Base-by-base conservation (phyloP, 768 basidiomycete species). In the Trametes villosa region DNA sequence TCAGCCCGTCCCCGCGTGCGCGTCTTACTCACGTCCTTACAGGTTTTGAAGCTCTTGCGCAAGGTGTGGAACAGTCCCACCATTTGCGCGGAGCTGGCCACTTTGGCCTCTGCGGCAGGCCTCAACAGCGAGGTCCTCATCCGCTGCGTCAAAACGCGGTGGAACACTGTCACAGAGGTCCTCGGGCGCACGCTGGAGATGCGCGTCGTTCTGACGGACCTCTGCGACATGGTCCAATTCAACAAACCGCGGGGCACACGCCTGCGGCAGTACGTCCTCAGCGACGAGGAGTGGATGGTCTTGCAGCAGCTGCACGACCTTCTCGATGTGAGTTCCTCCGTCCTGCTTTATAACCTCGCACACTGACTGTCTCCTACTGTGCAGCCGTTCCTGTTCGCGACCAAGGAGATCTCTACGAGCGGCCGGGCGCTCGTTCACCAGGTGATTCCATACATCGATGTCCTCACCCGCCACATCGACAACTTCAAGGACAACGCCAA, bases 381-480 rank as follows among this genome's bases (percentile, higher is more conserved):
- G 9, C 20, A 74, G 72, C 50, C 63, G 5, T 72, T 72, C 47
- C 48, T 65, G 8, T 48, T 46, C 51, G 72, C 68, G 0, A 74
- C 74, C 53, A 62, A 68, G 26, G 20, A 57, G 29, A 65, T 75
- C 1, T 74, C 68, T 0, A 27, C 64, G 27, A 58, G 48, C 20
- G 44, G 42, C 9, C 57, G 63, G 2, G 70, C 67, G 5, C 66
- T 73, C 2, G 41, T 75, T 27, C 69, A 73, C 36, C 45, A 72
- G 34, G 70, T 75, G 11, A 76, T 74, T 18, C 74, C 72, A 1
- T 40, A 69, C 34, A 63, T 76, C 20, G 72, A 75, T 50, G 52
- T 56, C 5, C 42, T 76, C 34, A 71, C 70, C 0, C 44, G 48
- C 12, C 59, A 54, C 0, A 57, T 76, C 15, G 69, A 68, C 17